Evolutionary conservation across 176 grass and related monocot genomes (phyloP).

Genomic region (Phyllostachys edulis): DNA sequence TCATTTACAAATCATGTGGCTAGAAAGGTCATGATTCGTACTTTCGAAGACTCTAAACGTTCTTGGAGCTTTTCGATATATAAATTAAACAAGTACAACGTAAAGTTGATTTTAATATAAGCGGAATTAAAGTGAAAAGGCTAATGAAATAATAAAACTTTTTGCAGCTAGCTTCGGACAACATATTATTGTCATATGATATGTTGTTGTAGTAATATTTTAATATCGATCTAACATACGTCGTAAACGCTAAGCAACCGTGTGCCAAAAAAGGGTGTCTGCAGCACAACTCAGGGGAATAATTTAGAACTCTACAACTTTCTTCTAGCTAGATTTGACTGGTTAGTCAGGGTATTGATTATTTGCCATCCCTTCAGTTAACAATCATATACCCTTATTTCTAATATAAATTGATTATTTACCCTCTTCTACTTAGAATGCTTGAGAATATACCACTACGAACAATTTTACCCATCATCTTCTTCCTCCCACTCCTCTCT

Average conservation of each 20-base stretch:
- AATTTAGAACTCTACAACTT: neutral
- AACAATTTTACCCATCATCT: too few relatives aligned
- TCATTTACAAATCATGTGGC: neutral
- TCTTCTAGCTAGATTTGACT: too few relatives aligned
- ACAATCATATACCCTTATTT: too few relatives aligned
- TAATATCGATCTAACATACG: neutral
- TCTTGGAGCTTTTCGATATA: neutral
- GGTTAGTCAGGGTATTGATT: too few relatives aligned
- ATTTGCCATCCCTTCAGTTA: too few relatives aligned
- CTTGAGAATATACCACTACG: too few relatives aligned
- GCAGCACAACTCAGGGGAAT: neutral
- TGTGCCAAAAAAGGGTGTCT: neutral
- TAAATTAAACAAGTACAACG: neutral
- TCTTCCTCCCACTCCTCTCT: too few relatives aligned
- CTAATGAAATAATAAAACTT: neutral
- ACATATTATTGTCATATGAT: neutral
- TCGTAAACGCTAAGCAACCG: neutral
- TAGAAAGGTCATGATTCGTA: rapidly evolving
- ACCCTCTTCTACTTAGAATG: too few relatives aligned
- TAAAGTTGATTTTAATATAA: neutral
- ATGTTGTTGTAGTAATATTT: neutral
- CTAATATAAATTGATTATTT: too few relatives aligned
- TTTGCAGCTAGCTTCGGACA: neutral
- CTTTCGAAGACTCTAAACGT: rapidly evolving
- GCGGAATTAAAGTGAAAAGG: neutral